Conservation (phyloP, 1,284 basidiomycete species). For the Butyriboletus appendiculatus region DNA sequence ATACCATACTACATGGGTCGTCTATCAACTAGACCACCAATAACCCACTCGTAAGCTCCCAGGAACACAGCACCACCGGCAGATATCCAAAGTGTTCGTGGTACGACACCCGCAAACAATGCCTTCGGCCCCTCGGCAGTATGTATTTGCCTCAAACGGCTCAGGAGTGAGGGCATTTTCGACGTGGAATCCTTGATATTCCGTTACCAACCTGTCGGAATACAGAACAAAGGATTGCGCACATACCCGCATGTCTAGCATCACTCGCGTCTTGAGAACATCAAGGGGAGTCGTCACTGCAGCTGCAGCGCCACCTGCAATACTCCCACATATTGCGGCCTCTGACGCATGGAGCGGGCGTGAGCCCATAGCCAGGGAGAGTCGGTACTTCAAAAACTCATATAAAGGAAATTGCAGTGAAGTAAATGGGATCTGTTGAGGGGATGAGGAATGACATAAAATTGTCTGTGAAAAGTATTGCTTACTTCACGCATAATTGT, state of each 20-base stretch:
- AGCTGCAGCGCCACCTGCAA: slow-evolving; percentile 91
- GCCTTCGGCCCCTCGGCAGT: slow-evolving; percentile 71
- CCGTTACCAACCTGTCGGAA: not conserved
- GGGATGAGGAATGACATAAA: slow-evolving; percentile 1
- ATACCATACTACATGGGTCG: slow-evolving; percentile 7
- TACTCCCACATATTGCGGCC: slow-evolving; percentile 89
- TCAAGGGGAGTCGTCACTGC: slow-evolving; percentile 94
- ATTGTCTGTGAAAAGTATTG: not conserved
- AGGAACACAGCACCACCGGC: slow-evolving; percentile 97
- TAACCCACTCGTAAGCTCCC: slow-evolving; percentile 86
- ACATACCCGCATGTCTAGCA: slow-evolving; percentile 85
- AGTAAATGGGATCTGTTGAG: slow-evolving; percentile 88
- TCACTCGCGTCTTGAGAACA: slow-evolving; percentile 96
- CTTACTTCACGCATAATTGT: slow-evolving; percentile 78
- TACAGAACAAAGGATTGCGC: not conserved
- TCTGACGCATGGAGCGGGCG: slow-evolving; percentile 76
- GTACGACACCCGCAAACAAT: slow-evolving; percentile 87
- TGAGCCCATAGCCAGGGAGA: slow-evolving; percentile 52
- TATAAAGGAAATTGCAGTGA: slow-evolving; percentile 98
- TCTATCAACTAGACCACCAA: slow-evolving; percentile 23
- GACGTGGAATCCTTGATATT: slow-evolving; percentile 46
- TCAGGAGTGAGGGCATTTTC: slow-evolving; percentile 53
- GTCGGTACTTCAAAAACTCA: slow-evolving; percentile 78
- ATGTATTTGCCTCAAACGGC: slow-evolving; percentile 68
- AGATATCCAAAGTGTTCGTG: slow-evolving; percentile 94